Base-by-base conservation (phyloP, 192 early-diverging fungal species). In the Jimgerdemannia flammicorona region DNA sequence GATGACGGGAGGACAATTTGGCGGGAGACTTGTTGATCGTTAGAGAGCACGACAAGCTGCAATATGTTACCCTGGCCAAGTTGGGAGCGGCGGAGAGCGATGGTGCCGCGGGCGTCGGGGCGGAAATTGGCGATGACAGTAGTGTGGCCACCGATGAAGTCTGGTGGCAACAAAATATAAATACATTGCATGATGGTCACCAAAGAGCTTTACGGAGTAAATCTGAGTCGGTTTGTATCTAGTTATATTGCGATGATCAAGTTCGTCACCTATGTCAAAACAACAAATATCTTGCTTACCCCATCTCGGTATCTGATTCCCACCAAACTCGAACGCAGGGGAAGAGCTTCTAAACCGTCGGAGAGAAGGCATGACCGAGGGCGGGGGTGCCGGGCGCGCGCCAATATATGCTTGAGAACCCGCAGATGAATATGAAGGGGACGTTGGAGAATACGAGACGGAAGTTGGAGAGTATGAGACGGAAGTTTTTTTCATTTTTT, bases 21-120 rank as follows among this genome's bases (percentile, higher is more conserved):
- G 49, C 14, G 49, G 6, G 49, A 59, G 6, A 59, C 49, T 71
- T 66, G 14, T 69, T 80, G 79, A 4, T 80, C 67, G 10, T 69
- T 72, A 11, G 74, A 75, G 3, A 80, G 18, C 6, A 76, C 19
- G 10, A 73, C 70, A 63, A 73, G 11, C 49, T 80, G 75, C 40
- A 80, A 10, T 10, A 80, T 14, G 64, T 80, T 76, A 18, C 75
- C 74, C n/a, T 76, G 44, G 39, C 75, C 75, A 4, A 80, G 64
- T 19, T 63, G 29, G 7, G n/a, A 19, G 9, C 77, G 77, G 43
- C 70, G 66, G 41, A 75, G 69, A 17, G 70, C 42, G 18, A 80
- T 44, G 4, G 19, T n/a, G 20, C 75, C 71, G 4, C 64, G 40
- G 14, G n/a, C 19, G 49, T 66, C 39, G 11, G 72, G 72, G 7